Evolutionary conservation across 1,139 yeast genomes (phyloP).

Genomic region (Saccharomyces pastorianus): DNA sequence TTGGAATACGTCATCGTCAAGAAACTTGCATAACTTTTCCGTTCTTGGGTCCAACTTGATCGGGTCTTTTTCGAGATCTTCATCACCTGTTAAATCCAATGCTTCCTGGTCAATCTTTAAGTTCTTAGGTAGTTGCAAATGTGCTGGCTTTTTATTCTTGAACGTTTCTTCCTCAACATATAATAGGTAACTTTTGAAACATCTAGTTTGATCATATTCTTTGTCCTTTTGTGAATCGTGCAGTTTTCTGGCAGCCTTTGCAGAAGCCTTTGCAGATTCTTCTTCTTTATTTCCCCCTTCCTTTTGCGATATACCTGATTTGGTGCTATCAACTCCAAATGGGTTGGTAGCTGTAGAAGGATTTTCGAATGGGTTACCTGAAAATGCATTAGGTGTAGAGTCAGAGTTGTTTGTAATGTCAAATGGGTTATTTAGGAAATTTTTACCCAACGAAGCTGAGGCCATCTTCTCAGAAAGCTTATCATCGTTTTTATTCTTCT

Average conservation of each 20-base stretch:
- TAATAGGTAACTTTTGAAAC: slow-evolving; percentile 55
- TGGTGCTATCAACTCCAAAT: slow-evolving; percentile 13
- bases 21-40: slow-evolving; percentile 37
- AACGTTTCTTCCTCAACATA: slow-evolving; percentile 63
- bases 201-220: slow-evolving; percentile 19
- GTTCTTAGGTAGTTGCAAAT: slow-evolving; percentile 36
- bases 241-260: slow-evolving; percentile 19
- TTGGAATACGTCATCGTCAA: slow-evolving; percentile 73
- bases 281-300: slow-evolving; percentile 3
- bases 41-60: slow-evolving; percentile 34
- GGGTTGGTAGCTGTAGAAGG: slow-evolving; percentile 24
- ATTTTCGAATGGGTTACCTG: slow-evolving; percentile 30
- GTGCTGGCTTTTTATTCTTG: slow-evolving; percentile 41
- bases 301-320: slow-evolving; percentile 4
- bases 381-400: background rate
- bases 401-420: slow-evolving; percentile 26
- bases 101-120: slow-evolving; percentile 31
- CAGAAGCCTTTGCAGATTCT: slow-evolving; percentile 19
- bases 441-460: slow-evolving; percentile 35
- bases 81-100: slow-evolving; percentile 29
- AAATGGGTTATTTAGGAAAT: slow-evolving; percentile 39
- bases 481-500: slow-evolving; percentile 42
- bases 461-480: slow-evolving; percentile 39
- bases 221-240: slow-evolving; percentile 22
- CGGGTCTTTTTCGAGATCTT: slow-evolving; percentile 24